A percentile compares a stretch with the other conserved stretches of the same genome.
phyloP scores from a whole-genome alignment of 2,329 filamentous ascomycete species.

The Apiospora malaysiana region DNA sequence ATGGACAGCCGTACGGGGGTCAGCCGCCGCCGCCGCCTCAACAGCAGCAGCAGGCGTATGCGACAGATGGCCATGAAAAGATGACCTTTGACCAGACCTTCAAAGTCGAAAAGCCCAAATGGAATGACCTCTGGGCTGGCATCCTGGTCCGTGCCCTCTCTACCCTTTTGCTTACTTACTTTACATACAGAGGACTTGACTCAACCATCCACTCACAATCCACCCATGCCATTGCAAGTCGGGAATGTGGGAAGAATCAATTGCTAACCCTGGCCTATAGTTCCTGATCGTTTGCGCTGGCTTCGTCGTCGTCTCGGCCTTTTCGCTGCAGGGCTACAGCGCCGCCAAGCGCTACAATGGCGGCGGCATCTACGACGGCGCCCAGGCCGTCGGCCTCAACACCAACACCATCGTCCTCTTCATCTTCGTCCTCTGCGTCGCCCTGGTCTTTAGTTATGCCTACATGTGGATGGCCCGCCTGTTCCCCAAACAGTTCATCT shows the following conservation, averaged over 20 bases:
- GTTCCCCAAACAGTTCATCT: constrained; percentile 91
- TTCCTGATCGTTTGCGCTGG: constrained; percentile 74
- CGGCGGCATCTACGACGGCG: constrained; percentile 73
- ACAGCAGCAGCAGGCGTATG: background rate
- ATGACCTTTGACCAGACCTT: constrained; percentile 80
- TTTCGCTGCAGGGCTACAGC: constrained; percentile 76
- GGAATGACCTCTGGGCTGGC: constrained; percentile 89
- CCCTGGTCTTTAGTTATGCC: constrained; percentile 74
- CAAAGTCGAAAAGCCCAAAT: constrained; percentile 83
- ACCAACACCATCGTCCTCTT: constrained; percentile 90
- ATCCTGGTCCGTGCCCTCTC: constrained; percentile 62
- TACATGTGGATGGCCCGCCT: constrained; percentile 79
- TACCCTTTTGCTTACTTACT: background rate
- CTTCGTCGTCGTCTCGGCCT: constrained; percentile 76
- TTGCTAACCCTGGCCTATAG: constrained; percentile 43
- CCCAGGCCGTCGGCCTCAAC: constrained; percentile 71
- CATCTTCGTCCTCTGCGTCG: constrained; percentile 75
- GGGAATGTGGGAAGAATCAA: background rate
- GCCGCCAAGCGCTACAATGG: constrained; percentile 67
- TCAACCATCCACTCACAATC: too few species aligned
- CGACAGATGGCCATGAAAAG: constrained; percentile 47
- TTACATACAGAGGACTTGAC: background rate
- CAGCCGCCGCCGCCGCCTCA: constrained; percentile 1
- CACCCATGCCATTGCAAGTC: background rate
- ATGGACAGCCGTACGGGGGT: background rate